Evolutionary conservation across 192 early-diverging fungal species (phyloP).

Genomic region (Allomyces macrogynus): DNA sequence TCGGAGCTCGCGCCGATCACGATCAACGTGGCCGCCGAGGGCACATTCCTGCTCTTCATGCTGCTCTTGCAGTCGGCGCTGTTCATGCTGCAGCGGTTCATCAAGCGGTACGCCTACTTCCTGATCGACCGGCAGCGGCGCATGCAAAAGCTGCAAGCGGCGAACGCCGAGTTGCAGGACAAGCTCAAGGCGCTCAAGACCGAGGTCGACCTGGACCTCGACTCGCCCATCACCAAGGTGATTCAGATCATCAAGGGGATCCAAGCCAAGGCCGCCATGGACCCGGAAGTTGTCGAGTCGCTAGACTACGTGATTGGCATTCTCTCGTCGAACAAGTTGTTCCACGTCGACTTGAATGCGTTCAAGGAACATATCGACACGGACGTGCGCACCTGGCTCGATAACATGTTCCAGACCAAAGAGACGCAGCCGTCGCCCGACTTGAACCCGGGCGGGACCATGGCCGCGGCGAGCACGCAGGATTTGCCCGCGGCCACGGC

Average conservation of each 20-base stretch:
- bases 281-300: conserved; percentile 17
- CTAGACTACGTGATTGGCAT: conserved; percentile 23
- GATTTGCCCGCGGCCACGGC: neutral
- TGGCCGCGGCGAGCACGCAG: neutral
- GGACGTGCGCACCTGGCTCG: conserved; percentile 4
- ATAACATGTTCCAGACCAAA: neutral
- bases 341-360: conserved; percentile 19
- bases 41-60: conserved; percentile 13
- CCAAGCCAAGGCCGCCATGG: conserved; percentile 12
- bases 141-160: conserved; percentile 10
- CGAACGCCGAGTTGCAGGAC: neutral
- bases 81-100: conserved; percentile 13
- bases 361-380: conserved; percentile 8
- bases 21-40: conserved; percentile 4
- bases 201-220: conserved; percentile 1
- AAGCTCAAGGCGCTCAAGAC: neutral
- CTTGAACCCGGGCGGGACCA: neutral
- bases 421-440: neutral
- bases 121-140: conserved; percentile 3
- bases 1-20: neutral
- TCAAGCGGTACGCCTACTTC: conserved; percentile 13
- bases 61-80: conserved; percentile 6
- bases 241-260: conserved; percentile 20
- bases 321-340: conserved; percentile 25
- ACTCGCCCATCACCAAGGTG: conserved; percentile 25